Percentiles rank a stretch among this genome's conserved stretches.
Evolutionary conservation across 495 filamentous ascomycete species (phyloP).

Genomic region (Viridothelium virens): DNA sequence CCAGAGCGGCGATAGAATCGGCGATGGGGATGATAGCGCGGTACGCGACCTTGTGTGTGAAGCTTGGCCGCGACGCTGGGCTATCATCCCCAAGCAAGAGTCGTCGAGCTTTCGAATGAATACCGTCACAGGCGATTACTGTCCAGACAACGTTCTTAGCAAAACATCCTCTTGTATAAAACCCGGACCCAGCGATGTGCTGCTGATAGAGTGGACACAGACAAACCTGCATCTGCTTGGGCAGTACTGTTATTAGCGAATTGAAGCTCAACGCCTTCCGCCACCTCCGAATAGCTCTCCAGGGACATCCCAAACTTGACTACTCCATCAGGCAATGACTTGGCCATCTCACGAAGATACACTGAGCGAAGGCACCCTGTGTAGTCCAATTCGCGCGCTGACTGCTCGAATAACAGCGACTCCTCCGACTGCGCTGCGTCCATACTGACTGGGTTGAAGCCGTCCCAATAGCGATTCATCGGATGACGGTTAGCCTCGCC

Average conservation of each 20-base stretch:
- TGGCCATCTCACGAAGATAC: background rate
- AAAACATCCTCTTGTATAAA: background rate
- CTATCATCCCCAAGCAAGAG: conserved; percentile 39
- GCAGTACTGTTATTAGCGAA: background rate
- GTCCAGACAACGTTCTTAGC: background rate
- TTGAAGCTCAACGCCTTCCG: background rate
- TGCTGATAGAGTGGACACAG: background rate
- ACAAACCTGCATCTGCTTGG: background rate
- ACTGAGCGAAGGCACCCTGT: background rate
- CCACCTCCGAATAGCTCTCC: background rate
- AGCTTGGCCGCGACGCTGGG: conserved; percentile 33
- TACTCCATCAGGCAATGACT: background rate
- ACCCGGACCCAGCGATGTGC: background rate
- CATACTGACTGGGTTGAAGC: conserved; percentile 3
- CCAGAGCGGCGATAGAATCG: conserved; percentile 44
- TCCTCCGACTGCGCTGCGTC: background rate
- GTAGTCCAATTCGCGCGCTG: background rate
- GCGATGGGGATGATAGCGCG: conserved; percentile 54
- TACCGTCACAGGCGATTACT: conserved; percentile 47
- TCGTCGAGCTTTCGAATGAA: conserved; percentile 44
- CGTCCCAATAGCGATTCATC: conserved; percentile 17
- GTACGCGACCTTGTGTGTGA: conserved; percentile 49
- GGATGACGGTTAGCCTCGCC: conserved; percentile 9
- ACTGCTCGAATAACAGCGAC: background rate
- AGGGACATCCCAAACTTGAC: background rate